Percentiles rank a stretch among this genome's conserved stretches.
These are phyloP conservation scores for Geotrichum klebahnii DNA, from an alignment of 1,139 yeast species.

Conservation along the genomic window DNA sequence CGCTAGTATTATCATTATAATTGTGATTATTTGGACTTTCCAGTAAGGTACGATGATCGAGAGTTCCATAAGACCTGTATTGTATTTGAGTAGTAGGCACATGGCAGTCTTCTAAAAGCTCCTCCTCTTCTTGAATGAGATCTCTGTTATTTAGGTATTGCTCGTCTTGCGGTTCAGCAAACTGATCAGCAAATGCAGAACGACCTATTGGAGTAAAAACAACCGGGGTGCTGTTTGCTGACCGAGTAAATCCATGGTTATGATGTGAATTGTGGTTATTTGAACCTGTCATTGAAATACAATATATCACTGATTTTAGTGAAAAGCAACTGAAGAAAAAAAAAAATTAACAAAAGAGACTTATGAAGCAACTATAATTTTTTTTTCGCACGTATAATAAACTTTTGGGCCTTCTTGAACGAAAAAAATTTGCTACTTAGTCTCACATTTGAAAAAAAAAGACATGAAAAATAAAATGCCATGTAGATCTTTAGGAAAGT, in stretches of 20 bases:
- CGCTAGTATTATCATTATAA: background rate
- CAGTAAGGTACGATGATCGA: constrained; percentile 2
- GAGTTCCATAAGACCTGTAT: background rate
- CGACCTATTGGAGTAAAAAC: constrained; percentile 37
- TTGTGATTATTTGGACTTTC: background rate
- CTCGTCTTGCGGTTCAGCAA: constrained; percentile 16
- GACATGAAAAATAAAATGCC: too few species aligned
- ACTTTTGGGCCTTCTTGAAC: too few species aligned
- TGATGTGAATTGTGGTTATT: background rate
- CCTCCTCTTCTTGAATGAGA: constrained; percentile 7
- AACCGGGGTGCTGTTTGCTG: constrained; percentile 14
- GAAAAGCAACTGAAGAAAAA: too few species aligned
- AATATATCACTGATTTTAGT: too few species aligned
- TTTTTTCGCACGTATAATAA: too few species aligned
- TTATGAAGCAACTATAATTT: too few species aligned
- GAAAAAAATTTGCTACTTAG: too few species aligned
- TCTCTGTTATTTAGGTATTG: background rate
- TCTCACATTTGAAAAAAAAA: too few species aligned
- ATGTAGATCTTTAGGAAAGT: too few species aligned
- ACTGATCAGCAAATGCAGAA: background rate
- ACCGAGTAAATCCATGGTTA: constrained; percentile 17
- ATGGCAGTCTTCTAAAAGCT: background rate
- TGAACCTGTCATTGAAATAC: too few species aligned
- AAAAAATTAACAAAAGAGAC: too few species aligned
- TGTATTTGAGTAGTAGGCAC: background rate